Conservation (phyloP, 2,329 filamentous ascomycete species). For the Botrytis hyacinthi region DNA sequence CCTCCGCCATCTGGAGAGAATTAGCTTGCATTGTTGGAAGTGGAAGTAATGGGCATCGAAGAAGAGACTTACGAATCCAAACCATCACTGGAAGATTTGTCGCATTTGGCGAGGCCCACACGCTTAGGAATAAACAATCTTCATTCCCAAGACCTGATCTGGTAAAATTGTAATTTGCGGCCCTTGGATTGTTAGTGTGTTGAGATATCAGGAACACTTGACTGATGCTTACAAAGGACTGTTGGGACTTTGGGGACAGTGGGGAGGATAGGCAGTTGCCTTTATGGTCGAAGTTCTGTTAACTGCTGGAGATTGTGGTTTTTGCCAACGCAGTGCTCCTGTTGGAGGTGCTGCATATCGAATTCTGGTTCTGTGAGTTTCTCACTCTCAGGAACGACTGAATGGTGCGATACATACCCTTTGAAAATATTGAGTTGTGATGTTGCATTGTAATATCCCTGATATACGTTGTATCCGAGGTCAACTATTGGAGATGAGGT, state of each 20-base stretch:
- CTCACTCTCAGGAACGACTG: background rate
- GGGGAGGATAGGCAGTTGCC: constrained; percentile 35
- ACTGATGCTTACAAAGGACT: constrained; percentile 7
- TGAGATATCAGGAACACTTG: background rate
- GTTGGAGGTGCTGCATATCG: constrained; percentile 45
- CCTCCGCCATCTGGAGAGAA: constrained; percentile 39
- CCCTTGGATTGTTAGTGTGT: background rate
- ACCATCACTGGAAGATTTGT: constrained; percentile 42
- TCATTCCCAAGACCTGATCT: constrained; percentile 31
- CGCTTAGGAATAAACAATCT: constrained; percentile 42
- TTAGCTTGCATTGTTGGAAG: constrained; percentile 33
- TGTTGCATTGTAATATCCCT: constrained; percentile 43
- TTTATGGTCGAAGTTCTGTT: constrained; percentile 28
- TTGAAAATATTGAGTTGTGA: constrained; percentile 46
- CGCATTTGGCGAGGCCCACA: constrained; percentile 42
- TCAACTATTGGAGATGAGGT: constrained; percentile 39
- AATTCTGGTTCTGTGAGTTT: constrained; percentile 31
- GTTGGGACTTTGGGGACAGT: constrained; percentile 39
- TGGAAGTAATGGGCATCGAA: background rate
- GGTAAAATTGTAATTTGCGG: constrained; percentile 22
- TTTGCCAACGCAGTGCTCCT: constrained; percentile 45
- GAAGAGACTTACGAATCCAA: constrained; percentile 40
- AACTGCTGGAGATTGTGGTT: constrained; percentile 35
- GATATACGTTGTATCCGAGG: constrained; percentile 47
- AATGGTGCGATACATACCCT: constrained; percentile 40